These are phyloP conservation scores for Pichia eremophila DNA, from an alignment of 805 yeast species.

Conservation along the genomic window DNA sequence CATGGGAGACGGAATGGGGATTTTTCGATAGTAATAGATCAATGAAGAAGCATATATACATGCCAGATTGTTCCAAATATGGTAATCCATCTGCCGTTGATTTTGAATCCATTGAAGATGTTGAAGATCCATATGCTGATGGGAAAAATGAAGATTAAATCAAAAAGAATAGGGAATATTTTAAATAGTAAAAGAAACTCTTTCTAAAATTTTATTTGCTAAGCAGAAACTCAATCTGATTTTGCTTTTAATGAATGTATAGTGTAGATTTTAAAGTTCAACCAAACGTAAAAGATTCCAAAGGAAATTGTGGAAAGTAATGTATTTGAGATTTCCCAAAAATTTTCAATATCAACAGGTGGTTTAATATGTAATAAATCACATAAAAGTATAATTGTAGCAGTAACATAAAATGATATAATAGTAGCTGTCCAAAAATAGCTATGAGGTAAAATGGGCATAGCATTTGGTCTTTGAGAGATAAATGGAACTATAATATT, in stretches of 20 bases:
- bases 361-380: constrained; percentile 41
- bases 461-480: constrained; percentile 19
- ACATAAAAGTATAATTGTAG: constrained; percentile 40
- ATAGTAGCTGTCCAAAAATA: constrained; percentile 43
- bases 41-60: constrained; percentile 32
- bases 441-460: constrained; percentile 37
- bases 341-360: constrained; percentile 63
- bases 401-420: constrained; percentile 41
- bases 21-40: constrained; percentile 41
- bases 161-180: neutral
- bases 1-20: constrained; percentile 73
- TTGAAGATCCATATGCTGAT: neutral
- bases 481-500: constrained; percentile 16
- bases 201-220: neutral
- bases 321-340: constrained; percentile 76
- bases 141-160: constrained; percentile 1
- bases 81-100: neutral
- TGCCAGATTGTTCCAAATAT: constrained; percentile 31
- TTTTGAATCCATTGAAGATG: neutral
- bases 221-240: constrained; percentile 4
- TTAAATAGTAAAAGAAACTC: no score
- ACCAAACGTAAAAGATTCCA: constrained; percentile 74
- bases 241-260: constrained; percentile 15
- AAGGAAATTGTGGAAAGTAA: constrained; percentile 70
- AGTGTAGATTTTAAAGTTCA: constrained; percentile 41